Percentiles rank a stretch among this genome's conserved stretches.
Conservation (phyloP, 768 basidiomycete genomes). For the Kwoniella botswanensis region DNA sequence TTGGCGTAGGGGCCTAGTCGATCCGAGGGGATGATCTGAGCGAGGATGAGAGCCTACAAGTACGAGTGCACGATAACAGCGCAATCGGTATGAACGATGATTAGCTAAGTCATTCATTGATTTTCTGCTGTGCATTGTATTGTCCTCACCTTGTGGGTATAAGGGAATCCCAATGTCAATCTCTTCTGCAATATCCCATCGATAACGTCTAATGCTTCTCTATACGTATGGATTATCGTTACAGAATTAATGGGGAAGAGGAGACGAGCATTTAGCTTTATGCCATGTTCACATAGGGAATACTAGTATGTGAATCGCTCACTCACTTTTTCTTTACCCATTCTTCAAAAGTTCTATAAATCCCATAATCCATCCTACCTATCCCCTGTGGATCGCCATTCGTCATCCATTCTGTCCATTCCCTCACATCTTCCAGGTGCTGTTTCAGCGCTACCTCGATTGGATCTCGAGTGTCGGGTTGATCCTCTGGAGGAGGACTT, state of each 20-base stretch:
- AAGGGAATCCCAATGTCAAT: constrained; percentile 11
- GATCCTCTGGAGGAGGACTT: neutral
- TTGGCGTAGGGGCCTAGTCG: constrained; percentile 10
- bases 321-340: constrained; percentile 22
- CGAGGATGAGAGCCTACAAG: constrained; percentile 14
- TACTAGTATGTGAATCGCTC: too few species aligned
- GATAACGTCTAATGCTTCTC: constrained; percentile 18
- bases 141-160: constrained; percentile 14
- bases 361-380: constrained; percentile 7
- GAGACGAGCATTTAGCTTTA: neutral
- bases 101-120: neutral
- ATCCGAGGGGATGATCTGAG: constrained; percentile 15
- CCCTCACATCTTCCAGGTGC: constrained; percentile 12
- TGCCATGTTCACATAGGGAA: too few species aligned
- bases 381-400: constrained; percentile 22
- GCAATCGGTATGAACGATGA: neutral
- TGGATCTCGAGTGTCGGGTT: constrained; percentile 8
- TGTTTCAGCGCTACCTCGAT: constrained; percentile 6
- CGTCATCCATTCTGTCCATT: constrained; percentile 20
- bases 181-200: constrained; percentile 18
- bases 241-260: neutral
- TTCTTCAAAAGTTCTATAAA: constrained; percentile 7
- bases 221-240: neutral
- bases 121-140: neutral
- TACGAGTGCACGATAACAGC: too few species aligned